Percentiles rank a stretch among this genome's conserved stretches.
phyloP scores from a whole-genome alignment of 176 grass and related monocot species.

The Oryza nivara region DNA sequence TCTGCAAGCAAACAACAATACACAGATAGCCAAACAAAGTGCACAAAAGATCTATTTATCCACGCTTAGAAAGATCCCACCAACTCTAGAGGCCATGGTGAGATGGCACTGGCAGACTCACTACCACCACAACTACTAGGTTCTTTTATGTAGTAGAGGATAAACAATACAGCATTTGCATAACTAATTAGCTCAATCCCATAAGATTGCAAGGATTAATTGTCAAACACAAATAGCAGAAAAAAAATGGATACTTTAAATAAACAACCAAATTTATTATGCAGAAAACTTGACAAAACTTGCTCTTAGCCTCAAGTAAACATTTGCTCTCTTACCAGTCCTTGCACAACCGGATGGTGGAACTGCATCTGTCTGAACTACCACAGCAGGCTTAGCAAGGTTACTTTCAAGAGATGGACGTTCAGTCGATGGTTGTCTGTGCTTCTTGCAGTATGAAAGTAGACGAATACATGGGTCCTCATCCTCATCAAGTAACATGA shows the following conservation, averaged over 20 bases:
- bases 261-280: constrained; percentile 27
- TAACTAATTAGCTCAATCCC: constrained; percentile 17
- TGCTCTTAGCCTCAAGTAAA: constrained; percentile 20
- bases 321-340: constrained; percentile 64
- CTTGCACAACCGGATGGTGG: constrained; percentile 93
- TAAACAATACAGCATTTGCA: constrained; percentile 37
- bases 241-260: constrained; percentile 33
- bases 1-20: not conserved
- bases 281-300: constrained; percentile 5
- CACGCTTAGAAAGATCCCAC: too few relatives aligned
- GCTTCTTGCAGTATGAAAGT: constrained; percentile 98
- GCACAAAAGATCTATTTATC: too few relatives aligned
- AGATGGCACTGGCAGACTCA: not conserved
- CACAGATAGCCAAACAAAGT: not conserved
- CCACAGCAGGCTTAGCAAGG: constrained; percentile 34
- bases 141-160: not conserved
- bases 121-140: not conserved
- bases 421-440: constrained; percentile 87
- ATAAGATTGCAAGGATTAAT: constrained; percentile 20
- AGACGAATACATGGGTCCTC: constrained; percentile 92
- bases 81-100: not conserved
- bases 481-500: constrained; percentile 91
- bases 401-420: constrained; percentile 60
- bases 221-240: constrained; percentile 27
- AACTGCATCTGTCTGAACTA: constrained; percentile 51